These are phyloP conservation scores for Rhodotorula diobovata DNA, from an alignment of 768 basidiomycete genomes.

Conservation along the genomic window DNA sequence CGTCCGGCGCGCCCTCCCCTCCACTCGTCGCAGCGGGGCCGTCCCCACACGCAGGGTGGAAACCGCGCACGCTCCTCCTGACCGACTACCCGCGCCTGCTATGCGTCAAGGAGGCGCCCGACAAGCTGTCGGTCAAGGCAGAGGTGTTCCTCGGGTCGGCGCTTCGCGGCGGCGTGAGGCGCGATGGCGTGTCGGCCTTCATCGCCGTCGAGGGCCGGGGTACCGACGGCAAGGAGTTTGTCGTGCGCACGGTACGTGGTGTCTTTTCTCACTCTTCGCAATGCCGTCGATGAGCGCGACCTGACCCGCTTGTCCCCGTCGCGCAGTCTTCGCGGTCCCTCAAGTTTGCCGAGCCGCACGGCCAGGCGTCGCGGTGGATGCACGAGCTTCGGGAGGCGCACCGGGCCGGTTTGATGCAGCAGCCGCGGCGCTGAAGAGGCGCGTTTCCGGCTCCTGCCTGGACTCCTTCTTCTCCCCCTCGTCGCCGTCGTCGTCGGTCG, in stretches of 20 bases:
- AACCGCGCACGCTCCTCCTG: constrained; percentile 36
- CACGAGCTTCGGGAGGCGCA: constrained; percentile 31
- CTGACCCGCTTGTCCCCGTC: background rate
- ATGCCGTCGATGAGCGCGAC: background rate
- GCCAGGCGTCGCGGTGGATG: constrained; percentile 32
- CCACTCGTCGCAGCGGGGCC: background rate
- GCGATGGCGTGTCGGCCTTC: constrained; percentile 27
- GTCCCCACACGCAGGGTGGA: constrained; percentile 11
- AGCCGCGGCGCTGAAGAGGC: background rate
- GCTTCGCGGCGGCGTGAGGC: constrained; percentile 1
- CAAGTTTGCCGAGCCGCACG: constrained; percentile 35
- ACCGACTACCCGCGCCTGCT: constrained; percentile 41
- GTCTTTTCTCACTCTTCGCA: background rate
- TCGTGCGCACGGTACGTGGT: constrained; percentile 27
- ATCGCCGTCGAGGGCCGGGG: constrained; percentile 3
- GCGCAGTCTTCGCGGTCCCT: constrained; percentile 25
- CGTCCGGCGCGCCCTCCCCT: background rate
- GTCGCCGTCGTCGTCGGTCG: no score
- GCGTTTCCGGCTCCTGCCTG: no score
- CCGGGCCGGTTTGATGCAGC: background rate
- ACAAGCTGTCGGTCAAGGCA: constrained; percentile 36
- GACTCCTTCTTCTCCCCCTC: no score
- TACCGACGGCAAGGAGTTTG: constrained; percentile 11
- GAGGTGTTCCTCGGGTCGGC: constrained; percentile 32
- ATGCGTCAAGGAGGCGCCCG: constrained; percentile 34